phyloP scores from a whole-genome alignment of 2,329 filamentous ascomycete species.

The Pleurostoma richardsiae region DNA sequence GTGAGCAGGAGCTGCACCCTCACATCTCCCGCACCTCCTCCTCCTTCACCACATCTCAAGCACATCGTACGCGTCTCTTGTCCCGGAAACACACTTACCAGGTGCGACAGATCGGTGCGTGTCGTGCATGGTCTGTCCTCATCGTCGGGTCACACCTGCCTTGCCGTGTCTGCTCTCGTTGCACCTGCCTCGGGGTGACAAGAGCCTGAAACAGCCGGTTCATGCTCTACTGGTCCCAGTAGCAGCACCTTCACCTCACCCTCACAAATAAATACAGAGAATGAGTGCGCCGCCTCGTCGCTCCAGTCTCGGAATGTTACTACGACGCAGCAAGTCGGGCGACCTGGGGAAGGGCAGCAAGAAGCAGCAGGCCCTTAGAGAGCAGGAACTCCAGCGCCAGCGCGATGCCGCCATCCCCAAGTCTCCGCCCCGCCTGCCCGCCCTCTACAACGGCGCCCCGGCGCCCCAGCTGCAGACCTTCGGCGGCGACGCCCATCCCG shows the following conservation, averaged over 20 bases:
- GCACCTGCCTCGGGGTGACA: not conserved
- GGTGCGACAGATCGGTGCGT: no score
- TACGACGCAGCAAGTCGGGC: slow-evolving; percentile 63
- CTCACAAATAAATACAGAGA: not conserved
- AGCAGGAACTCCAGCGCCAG: slow-evolving; percentile 46
- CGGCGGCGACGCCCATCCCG: slow-evolving; percentile 60
- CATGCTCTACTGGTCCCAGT: not conserved
- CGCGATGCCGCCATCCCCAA: slow-evolving; percentile 40
- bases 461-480: slow-evolving; percentile 37
- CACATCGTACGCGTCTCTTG: no score
- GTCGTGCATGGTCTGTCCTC: not conserved
- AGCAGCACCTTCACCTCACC: not conserved
- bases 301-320: slow-evolving; percentile 52
- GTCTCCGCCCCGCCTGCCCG: slow-evolving; percentile 45
- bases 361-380: slow-evolving; percentile 50
- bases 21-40: not conserved
- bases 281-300: slow-evolving; percentile 32
- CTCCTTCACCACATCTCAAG: not conserved
- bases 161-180: not conserved
- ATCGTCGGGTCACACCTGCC: not conserved
- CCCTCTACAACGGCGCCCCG: slow-evolving; percentile 43
- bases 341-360: slow-evolving; percentile 57
- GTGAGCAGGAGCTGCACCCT: not conserved
- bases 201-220: not conserved
- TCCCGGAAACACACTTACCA: no score